Evolutionary conservation across 352 stramenopile species (phyloP), one percentile per base, ranked within the genome.

Genomic region (Pythium coloratum): DNA sequence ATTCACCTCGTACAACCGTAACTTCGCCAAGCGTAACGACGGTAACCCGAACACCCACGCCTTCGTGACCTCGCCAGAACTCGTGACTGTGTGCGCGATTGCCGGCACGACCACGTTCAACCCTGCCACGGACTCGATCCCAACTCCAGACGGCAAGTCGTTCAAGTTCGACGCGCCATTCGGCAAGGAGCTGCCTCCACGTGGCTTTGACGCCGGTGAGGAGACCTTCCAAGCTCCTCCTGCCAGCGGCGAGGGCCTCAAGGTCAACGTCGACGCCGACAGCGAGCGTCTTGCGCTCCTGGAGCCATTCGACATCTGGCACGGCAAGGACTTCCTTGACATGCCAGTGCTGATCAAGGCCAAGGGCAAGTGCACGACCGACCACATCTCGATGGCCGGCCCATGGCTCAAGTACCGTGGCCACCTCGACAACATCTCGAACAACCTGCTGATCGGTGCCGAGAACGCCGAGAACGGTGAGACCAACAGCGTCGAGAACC

Each of bases 1-100:
- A 75, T 90, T 98, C 71, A 97, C 91, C 56, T 98, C 92, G 60
- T 98, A 97, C 82, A 98, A 98, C 89, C 81, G 92, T 75, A 98
- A 98, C 86, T 98, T 98, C 54, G 90, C 90, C 65, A 97, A 97
- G 88, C 89, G 92, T 80, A 95, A 96, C 81, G 92, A 98, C 67
- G 92, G 91, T 49, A 98, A 98, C 86, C 91, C 91, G 49, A 83
- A 86, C 72, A 98, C 92, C 33, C 91, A 97, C 77, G 91, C 89
- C 30, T 98, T 98, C 76, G 91, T 98, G 69, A 95, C 91, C 47
- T 97, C 91, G 51, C 92, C 92, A 5, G 92, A 98, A 67, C 69
- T 98, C 54, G 91, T 97, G 65, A 97, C 92, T 12, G 91, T 95
- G 54, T 94, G 86, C 72, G 68, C 92, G 58, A 91, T 98, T 72